A percentile compares a stretch with the other conserved stretches of the same genome.
phyloP scores from a whole-genome alignment of 1,139 yeast genomes.

The Taphrina deformans region DNA sequence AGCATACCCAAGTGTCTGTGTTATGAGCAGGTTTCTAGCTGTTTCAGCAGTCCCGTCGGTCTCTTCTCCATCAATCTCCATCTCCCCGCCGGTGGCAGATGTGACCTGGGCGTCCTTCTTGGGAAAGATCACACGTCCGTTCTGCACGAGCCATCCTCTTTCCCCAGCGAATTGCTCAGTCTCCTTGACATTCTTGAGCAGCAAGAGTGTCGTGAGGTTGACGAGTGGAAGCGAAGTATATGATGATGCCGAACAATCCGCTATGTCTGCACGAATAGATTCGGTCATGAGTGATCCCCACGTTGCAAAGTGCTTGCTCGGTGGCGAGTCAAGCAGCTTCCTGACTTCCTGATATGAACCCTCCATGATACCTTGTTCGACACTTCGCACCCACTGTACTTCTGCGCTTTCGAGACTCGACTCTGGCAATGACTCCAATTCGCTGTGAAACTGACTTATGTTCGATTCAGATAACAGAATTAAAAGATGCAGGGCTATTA shows the following conservation, averaged over 20 bases:
- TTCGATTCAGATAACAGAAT: slow-evolving; percentile 78
- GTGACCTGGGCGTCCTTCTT: slow-evolving; percentile 41
- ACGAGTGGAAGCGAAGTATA: slow-evolving; percentile 73
- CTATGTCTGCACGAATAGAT: slow-evolving; percentile 82
- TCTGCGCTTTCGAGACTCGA: slow-evolving; percentile 58
- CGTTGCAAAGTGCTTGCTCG: slow-evolving; percentile 16
- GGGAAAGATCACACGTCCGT: slow-evolving; percentile 63
- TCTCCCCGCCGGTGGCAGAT: slow-evolving; percentile 6
- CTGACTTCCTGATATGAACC: slow-evolving; percentile 94
- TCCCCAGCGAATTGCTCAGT: slow-evolving; percentile 62
- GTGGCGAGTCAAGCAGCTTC: slow-evolving; percentile 51
- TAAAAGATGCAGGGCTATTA: slow-evolving; percentile 73
- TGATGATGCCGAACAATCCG: slow-evolving; percentile 79
- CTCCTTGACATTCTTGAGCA: slow-evolving; percentile 67
- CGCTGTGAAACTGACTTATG: slow-evolving; percentile 84
- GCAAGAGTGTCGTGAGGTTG: slow-evolving; percentile 78
- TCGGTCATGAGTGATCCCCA: slow-evolving; percentile 12
- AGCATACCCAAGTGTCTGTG: slow-evolving; percentile 73
- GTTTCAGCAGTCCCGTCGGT: not conserved
- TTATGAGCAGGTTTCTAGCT: slow-evolving; percentile 51
- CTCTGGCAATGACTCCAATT: slow-evolving; percentile 67
- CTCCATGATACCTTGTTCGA: slow-evolving; percentile 94
- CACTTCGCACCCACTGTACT: slow-evolving; percentile 77
- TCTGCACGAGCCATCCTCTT: slow-evolving; percentile 58
- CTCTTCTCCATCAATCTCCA: slow-evolving; percentile 24